These are phyloP conservation scores for Penicillium macrosclerotiorum DNA, from an alignment of 495 filamentous ascomycete genomes.

Conservation along the genomic window DNA sequence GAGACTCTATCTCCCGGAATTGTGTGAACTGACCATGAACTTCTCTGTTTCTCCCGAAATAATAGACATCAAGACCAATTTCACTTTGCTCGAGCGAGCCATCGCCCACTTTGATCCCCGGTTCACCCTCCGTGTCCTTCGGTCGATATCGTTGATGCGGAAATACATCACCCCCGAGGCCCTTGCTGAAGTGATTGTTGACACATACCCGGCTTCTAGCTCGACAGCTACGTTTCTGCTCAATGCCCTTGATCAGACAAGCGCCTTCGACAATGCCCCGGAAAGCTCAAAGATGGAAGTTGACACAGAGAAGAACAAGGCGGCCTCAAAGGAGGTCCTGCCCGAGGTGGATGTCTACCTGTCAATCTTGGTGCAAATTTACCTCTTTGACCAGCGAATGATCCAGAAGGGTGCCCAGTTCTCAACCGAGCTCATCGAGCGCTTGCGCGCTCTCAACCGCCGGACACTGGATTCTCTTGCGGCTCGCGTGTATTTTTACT, in stretches of 20 bases:
- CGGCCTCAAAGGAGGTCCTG: conserved; percentile 64
- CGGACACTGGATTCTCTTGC: conserved; percentile 91
- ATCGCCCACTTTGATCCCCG: conserved; percentile 91
- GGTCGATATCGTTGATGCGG: conserved; percentile 92
- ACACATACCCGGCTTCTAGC: conserved; percentile 69
- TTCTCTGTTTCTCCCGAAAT: neutral
- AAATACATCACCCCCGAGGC: conserved; percentile 83
- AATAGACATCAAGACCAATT: conserved; percentile 91
- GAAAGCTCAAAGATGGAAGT: conserved; percentile 71
- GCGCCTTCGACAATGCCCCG: conserved; percentile 56
- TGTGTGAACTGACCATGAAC: conserved; percentile 4
- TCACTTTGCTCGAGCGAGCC: conserved; percentile 84
- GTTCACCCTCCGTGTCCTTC: conserved; percentile 88
- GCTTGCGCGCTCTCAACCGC: conserved; percentile 84
- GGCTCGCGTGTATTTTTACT: conserved; percentile 97
- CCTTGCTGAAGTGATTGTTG: conserved; percentile 73
- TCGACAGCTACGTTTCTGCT: conserved; percentile 67
- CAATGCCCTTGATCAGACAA: conserved; percentile 60
- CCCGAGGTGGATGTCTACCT: conserved; percentile 93
- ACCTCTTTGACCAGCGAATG: conserved; percentile 79
- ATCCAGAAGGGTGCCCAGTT: conserved; percentile 78
- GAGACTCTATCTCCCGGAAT: neutral
- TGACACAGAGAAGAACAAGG: conserved; percentile 56
- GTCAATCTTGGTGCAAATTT: conserved; percentile 83
- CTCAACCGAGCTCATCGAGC: conserved; percentile 75